These are phyloP conservation scores for Hymenoscyphus infarciens DNA, from an alignment of 2,329 filamentous ascomycete genomes.

Conservation along the genomic window DNA sequence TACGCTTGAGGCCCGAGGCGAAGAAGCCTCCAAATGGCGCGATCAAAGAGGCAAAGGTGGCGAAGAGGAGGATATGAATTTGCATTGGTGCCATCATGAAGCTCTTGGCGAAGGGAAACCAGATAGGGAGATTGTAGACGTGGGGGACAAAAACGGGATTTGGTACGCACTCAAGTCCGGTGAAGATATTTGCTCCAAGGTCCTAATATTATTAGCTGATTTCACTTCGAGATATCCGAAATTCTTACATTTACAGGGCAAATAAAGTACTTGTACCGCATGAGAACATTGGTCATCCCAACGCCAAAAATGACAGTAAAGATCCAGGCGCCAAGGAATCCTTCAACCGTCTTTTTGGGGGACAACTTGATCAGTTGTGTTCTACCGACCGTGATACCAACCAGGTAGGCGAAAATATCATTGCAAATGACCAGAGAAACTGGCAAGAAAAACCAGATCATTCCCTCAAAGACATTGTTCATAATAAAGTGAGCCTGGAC, in stretches of 20 bases:
- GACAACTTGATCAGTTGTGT: conserved; percentile 97
- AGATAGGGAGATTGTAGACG: conserved; percentile 68
- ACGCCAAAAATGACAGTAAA: conserved; percentile 88
- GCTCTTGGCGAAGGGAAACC: conserved; percentile 68
- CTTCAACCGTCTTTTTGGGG: conserved; percentile 98
- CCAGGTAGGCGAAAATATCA: conserved; percentile 97
- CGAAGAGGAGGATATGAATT: conserved; percentile 85
- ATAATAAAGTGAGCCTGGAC: conserved; percentile 99
- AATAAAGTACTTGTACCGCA: conserved; percentile 94
- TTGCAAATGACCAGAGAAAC: conserved; percentile 95
- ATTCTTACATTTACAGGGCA: conserved; percentile 80
- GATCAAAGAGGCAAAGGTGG: conserved; percentile 92
- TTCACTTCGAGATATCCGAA: not conserved
- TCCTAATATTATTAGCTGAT: conserved; percentile 46
- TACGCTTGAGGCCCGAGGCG: conserved; percentile 93
- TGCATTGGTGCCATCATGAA: conserved; percentile 84
- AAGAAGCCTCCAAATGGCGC: conserved; percentile 98
- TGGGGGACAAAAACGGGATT: conserved; percentile 88
- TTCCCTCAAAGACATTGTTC: conserved; percentile 99
- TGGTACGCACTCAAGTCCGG: conserved; percentile 80
- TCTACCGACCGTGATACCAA: conserved; percentile 92
- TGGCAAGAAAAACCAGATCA: conserved; percentile 99
- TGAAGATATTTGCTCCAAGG: conserved; percentile 88
- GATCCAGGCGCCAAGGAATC: conserved; percentile 93
- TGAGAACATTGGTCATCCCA: conserved; percentile 76